Evolutionary conservation across 2,329 filamentous ascomycete genomes (phyloP).

Genomic region (Monosporascus cannonballus): DNA sequence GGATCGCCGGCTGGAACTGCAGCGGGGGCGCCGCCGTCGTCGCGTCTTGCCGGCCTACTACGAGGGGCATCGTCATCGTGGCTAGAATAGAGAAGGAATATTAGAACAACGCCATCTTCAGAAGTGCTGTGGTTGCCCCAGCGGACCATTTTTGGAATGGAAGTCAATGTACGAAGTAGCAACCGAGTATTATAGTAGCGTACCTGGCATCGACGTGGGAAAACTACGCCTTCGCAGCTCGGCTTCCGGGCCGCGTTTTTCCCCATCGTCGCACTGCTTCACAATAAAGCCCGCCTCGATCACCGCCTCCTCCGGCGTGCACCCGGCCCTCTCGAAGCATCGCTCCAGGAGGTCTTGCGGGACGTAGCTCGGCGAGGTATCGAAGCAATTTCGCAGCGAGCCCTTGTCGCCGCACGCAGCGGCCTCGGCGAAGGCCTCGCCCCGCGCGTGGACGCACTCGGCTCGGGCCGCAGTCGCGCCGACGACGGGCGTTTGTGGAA

Average conservation of each 20-base stretch:
- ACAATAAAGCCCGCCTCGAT: slow-evolving; percentile 29
- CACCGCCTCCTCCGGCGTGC: slow-evolving; percentile 27
- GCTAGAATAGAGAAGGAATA: too few relatives aligned
- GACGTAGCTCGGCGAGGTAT: slow-evolving; percentile 23
- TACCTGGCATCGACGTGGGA: slow-evolving; percentile 14
- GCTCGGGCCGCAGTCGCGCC: slow-evolving; percentile 16
- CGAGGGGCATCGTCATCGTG: slow-evolving; percentile 1
- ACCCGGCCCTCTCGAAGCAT: slow-evolving; percentile 31
- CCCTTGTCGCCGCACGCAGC: slow-evolving; percentile 38
- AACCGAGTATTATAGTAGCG: background rate
- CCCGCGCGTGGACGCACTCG: slow-evolving; percentile 35
- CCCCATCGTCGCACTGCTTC: slow-evolving; percentile 21
- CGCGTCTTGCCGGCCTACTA: slow-evolving; percentile 6
- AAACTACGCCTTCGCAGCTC: slow-evolving; percentile 18
- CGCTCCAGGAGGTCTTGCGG: slow-evolving; percentile 29
- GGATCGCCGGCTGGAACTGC: slow-evolving; percentile 6
- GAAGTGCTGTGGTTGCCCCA: slow-evolving; percentile 1
- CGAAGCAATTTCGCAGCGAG: slow-evolving; percentile 38
- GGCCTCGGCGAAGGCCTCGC: slow-evolving; percentile 31
- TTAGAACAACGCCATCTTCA: slow-evolving; percentile 3
- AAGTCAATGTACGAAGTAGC: background rate
- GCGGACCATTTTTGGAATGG: background rate
- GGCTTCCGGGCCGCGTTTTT: slow-evolving; percentile 4
- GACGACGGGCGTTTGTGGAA: slow-evolving; percentile 23
- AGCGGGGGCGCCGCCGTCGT: slow-evolving; percentile 3